phyloP scores from a whole-genome alignment of 2,329 filamentous ascomycete species.

The Capronia epimyces region DNA sequence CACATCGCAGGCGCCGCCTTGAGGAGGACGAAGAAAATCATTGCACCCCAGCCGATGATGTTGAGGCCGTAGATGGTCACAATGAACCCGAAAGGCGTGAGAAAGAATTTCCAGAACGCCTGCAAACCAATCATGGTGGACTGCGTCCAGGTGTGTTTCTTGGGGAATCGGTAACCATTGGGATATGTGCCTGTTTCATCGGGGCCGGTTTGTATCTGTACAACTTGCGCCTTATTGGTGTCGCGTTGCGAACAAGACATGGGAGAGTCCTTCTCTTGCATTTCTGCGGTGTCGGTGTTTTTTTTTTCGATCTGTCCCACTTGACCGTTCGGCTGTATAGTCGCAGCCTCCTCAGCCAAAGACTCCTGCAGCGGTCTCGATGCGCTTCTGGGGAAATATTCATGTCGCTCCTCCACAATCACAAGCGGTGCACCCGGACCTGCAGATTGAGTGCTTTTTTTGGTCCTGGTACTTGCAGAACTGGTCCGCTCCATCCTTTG shows the following conservation, averaged over 20 bases:
- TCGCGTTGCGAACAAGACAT: constrained; percentile 11
- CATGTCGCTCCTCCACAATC: constrained; percentile 23
- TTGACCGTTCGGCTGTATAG: background rate
- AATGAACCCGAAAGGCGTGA: constrained; percentile 69
- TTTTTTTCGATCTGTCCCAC: constrained; percentile 14
- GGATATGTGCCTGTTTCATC: constrained; percentile 34
- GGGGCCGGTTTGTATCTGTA: constrained; percentile 24
- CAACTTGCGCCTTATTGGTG: constrained; percentile 5
- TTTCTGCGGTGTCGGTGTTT: constrained; percentile 1
- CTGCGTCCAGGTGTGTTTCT: constrained; percentile 34
- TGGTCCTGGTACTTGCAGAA: constrained; percentile 27
- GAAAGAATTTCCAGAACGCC: constrained; percentile 52
- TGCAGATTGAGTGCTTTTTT: constrained; percentile 19
- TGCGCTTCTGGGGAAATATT: constrained; percentile 21
- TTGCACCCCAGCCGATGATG: constrained; percentile 82
- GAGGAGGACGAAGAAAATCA: constrained; percentile 80
- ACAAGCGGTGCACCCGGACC: constrained; percentile 5
- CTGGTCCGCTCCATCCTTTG: constrained; percentile 28
- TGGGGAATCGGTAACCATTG: constrained; percentile 35
- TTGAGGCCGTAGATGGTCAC: constrained; percentile 75
- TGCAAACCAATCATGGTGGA: constrained; percentile 31
- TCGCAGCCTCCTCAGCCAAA: constrained; percentile 11
- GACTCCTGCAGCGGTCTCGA: constrained; percentile 10
- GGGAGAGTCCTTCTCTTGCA: constrained; percentile 8
- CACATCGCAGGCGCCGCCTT: constrained; percentile 57